A percentile compares a stretch with the other conserved stretches of the same genome.
Evolutionary conservation across 2,329 filamentous ascomycete genomes (phyloP).

Genomic region (Pseudogymnoascus verrucosus): DNA sequence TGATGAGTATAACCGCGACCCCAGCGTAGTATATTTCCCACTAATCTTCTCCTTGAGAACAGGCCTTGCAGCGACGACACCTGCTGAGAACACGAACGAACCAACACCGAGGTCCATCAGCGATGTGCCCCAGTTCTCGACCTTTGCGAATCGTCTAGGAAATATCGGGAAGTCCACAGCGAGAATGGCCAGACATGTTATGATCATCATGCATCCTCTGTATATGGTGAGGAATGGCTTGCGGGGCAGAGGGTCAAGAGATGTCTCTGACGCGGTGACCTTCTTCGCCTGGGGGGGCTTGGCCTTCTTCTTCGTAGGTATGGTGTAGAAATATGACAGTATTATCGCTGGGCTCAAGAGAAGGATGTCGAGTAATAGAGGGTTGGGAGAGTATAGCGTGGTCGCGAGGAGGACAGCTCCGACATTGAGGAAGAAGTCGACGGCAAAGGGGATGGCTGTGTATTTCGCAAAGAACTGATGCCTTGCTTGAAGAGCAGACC

Average conservation of each 20-base stretch:
- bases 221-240: conserved; percentile 93
- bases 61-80: conserved; percentile 79
- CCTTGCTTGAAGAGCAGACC: conserved; percentile 80
- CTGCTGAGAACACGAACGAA: conserved; percentile 92
- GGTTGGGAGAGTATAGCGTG: conserved; percentile 72
- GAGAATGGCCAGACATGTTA: conserved; percentile 86
- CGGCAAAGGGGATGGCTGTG: conserved; percentile 54
- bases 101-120: conserved; percentile 97
- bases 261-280: conserved; percentile 26
- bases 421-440: conserved; percentile 86
- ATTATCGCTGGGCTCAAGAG: conserved; percentile 60
- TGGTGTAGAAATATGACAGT: conserved; percentile 43
- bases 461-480: conserved; percentile 78
- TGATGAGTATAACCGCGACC: conserved; percentile 54
- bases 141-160: conserved; percentile 90
- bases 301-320: conserved; percentile 44
- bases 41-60: conserved; percentile 61
- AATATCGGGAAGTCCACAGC: conserved; percentile 94
- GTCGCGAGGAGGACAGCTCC: conserved; percentile 73
- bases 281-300: conserved; percentile 39
- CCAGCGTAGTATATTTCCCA: conserved; percentile 41
- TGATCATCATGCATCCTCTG: conserved; percentile 81
- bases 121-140: conserved; percentile 99
- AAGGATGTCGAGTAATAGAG: conserved; percentile 66
- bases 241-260: conserved; percentile 54